These are phyloP conservation scores for Lactifluus subvellereus DNA, from an alignment of 768 basidiomycete species.

Conservation along the genomic window DNA sequence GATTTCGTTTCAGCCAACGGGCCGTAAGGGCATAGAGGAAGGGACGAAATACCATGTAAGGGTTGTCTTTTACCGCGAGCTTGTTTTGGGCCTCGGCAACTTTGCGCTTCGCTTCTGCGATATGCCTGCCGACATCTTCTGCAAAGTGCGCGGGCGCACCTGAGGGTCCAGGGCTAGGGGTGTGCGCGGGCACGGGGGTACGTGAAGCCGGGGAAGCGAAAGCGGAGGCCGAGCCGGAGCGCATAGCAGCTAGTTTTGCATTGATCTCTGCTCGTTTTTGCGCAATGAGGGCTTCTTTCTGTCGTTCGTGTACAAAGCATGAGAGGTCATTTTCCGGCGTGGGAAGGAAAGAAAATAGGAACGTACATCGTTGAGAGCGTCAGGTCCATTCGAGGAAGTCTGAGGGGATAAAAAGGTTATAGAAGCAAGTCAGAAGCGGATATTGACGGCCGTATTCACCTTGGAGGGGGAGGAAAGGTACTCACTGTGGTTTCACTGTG, in stretches of 20 bases:
- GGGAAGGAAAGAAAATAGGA: slow-evolving; percentile 1
- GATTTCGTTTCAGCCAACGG: background rate
- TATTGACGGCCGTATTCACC: slow-evolving; percentile 63
- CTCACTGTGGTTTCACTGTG: slow-evolving; percentile 65
- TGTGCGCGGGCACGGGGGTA: slow-evolving; percentile 28
- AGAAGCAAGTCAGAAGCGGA: slow-evolving; percentile 53
- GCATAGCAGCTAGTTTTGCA: slow-evolving; percentile 67
- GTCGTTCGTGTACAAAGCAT: background rate
- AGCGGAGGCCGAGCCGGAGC: slow-evolving; percentile 21
- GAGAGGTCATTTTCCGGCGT: background rate
- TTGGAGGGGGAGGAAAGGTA: slow-evolving; percentile 42
- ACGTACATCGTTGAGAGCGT: background rate
- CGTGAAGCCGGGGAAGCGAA: slow-evolving; percentile 27
- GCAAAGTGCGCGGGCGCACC: slow-evolving; percentile 29
- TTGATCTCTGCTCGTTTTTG: slow-evolving; percentile 81
- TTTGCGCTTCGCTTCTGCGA: slow-evolving; percentile 81
- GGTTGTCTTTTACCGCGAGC: slow-evolving; percentile 71
- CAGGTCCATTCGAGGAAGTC: slow-evolving; percentile 46
- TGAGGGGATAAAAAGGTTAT: slow-evolving; percentile 56
- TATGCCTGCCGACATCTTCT: slow-evolving; percentile 62
- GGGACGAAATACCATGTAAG: slow-evolving; percentile 67
- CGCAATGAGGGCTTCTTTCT: slow-evolving; percentile 62
- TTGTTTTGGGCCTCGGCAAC: slow-evolving; percentile 80
- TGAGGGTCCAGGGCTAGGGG: slow-evolving; percentile 29
- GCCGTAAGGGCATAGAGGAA: background rate